phyloP scores from a whole-genome alignment of 2,329 filamentous ascomycete genomes.

The Pestalotiopsis fici region DNA sequence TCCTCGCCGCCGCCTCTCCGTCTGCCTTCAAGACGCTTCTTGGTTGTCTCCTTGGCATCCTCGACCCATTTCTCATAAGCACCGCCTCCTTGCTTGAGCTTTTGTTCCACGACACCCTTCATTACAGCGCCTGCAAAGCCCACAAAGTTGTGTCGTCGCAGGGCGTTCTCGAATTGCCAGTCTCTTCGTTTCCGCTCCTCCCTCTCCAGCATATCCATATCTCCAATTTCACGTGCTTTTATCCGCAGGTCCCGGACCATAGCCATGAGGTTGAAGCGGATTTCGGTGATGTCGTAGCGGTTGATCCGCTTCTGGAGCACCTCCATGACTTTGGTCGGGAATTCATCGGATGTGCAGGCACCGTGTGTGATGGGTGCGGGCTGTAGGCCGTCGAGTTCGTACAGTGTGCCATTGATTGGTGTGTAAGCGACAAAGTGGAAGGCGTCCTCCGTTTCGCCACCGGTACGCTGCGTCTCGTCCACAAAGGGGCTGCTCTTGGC shows the following conservation, averaged over 20 bases:
- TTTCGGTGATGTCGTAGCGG: slow-evolving; percentile 84
- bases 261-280: slow-evolving; percentile 93
- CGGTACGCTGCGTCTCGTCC: slow-evolving; percentile 79
- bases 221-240: slow-evolving; percentile 78
- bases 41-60: slow-evolving; percentile 62
- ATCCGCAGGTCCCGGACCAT: slow-evolving; percentile 84
- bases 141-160: slow-evolving; percentile 93
- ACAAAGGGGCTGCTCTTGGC: slow-evolving; percentile 86
- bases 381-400: slow-evolving; percentile 94
- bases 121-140: slow-evolving; percentile 90
- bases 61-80: slow-evolving; percentile 75
- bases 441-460: slow-evolving; percentile 80
- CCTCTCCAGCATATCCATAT: slow-evolving; percentile 72
- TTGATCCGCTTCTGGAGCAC: slow-evolving; percentile 83
- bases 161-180: slow-evolving; percentile 94
- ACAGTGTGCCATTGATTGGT: slow-evolving; percentile 74
- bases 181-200: slow-evolving; percentile 83
- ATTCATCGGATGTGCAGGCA: slow-evolving; percentile 66
- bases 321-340: slow-evolving; percentile 80
- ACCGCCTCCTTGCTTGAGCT: slow-evolving; percentile 65
- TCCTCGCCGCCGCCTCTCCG: slow-evolving; percentile 38
- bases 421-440: slow-evolving; percentile 99
- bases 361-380: slow-evolving; percentile 91
- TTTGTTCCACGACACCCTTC: slow-evolving; percentile 78
- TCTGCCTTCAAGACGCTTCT: slow-evolving; percentile 39